Conservation (phyloP, 2,329 filamentous ascomycete genomes). For the Botrytis medusae region DNA sequence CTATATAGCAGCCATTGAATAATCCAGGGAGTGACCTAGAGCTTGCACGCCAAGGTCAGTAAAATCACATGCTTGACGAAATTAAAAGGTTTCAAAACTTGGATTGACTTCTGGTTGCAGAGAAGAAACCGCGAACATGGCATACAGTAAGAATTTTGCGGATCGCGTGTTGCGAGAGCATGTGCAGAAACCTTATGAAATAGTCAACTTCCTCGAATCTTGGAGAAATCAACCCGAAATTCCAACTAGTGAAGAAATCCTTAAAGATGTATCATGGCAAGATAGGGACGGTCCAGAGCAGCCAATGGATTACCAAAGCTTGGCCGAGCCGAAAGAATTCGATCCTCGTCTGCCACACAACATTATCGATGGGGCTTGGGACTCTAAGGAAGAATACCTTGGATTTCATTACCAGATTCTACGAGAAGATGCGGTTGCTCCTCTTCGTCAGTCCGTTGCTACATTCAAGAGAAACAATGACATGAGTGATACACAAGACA, state of each 20-base stretch:
- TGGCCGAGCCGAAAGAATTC: conserved; percentile 17
- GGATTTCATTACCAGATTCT: conserved; percentile 72
- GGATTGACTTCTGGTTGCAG: neutral
- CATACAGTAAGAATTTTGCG: neutral
- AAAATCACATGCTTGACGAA: neutral
- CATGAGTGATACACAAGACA: conserved; percentile 57
- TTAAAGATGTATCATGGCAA: conserved; percentile 32
- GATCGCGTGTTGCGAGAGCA: conserved; percentile 8
- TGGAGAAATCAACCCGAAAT: conserved; percentile 53
- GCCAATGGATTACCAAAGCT: conserved; percentile 32
- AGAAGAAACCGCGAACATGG: neutral
- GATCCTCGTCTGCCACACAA: conserved; percentile 46
- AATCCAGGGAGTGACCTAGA: neutral
- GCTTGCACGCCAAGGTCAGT: neutral
- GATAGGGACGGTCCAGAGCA: conserved; percentile 19
- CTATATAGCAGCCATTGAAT: neutral
- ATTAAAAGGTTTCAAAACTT: neutral
- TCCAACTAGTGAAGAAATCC: conserved; percentile 54
- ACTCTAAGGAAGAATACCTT: conserved; percentile 64
- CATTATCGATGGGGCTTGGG: conserved; percentile 55
- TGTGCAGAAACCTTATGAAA: conserved; percentile 18
- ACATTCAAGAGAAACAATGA: conserved; percentile 52
- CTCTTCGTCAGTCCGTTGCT: conserved; percentile 65
- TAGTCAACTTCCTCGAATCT: conserved; percentile 6
- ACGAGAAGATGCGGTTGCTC: conserved; percentile 70